Evolutionary conservation across 1,139 yeast species (phyloP).

Genomic region (Geotrichum fermentans): DNA sequence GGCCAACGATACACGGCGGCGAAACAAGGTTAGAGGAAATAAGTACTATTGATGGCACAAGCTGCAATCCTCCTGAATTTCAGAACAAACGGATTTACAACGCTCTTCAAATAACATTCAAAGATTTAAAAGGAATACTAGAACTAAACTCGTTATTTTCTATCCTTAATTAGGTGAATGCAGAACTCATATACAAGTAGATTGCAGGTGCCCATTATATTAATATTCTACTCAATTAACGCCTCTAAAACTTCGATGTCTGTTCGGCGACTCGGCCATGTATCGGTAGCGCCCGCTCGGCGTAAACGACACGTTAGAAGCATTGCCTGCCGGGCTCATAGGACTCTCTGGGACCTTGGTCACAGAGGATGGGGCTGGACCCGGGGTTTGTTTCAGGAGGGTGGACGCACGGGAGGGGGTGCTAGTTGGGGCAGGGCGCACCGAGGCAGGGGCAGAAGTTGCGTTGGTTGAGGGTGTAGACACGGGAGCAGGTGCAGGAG

Average conservation of each 20-base stretch:
- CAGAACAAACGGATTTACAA: too few species aligned
- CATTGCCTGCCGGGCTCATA: neutral
- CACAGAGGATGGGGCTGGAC: neutral
- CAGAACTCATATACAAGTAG: too few species aligned
- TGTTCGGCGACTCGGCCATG: conserved; percentile 24
- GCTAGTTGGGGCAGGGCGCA: too few species aligned
- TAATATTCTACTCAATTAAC: neutral
- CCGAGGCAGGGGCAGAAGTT: too few species aligned
- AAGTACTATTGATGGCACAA: too few species aligned
- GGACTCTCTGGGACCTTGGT: conserved; percentile 4
- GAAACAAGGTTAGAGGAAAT: too few species aligned
- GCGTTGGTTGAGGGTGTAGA: neutral
- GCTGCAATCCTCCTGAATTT: too few species aligned
- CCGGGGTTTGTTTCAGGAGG: too few species aligned
- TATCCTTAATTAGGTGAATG: neutral
- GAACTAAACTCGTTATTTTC: too few species aligned
- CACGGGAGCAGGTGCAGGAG: neutral
- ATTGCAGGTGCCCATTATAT: neutral
- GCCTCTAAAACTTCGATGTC: conserved; percentile 10
- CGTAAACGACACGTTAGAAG: conserved; percentile 17
- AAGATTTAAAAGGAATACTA: neutral
- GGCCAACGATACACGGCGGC: too few species aligned
- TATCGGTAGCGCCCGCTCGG: conserved; percentile 24
- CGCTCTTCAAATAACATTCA: neutral
- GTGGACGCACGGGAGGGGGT: neutral